Evolutionary conservation across 768 basidiomycete genomes (phyloP).

Genomic region (Russula sp.): DNA sequence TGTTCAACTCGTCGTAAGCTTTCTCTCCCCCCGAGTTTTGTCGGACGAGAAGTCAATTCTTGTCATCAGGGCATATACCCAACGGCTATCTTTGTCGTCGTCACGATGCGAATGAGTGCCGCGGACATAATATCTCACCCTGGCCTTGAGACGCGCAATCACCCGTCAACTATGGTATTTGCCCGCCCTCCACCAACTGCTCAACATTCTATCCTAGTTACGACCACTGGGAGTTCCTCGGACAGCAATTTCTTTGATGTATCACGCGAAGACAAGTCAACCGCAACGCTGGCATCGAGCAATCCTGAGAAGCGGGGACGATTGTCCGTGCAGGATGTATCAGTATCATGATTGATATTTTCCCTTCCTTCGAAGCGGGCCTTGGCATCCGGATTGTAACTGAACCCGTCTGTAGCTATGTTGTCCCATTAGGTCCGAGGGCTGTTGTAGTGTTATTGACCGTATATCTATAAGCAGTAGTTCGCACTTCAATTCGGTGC

Average conservation of each 20-base stretch:
- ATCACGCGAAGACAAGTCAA: neutral
- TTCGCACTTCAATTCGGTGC: no score
- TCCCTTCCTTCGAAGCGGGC: neutral
- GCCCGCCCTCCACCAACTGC: neutral
- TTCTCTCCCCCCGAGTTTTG: neutral
- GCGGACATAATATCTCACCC: neutral
- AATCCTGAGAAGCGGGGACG: neutral
- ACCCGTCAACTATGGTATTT: neutral
- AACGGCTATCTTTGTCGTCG: conserved; percentile 8
- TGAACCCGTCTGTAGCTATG: no score
- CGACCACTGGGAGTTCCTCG: neutral
- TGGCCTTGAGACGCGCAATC: neutral
- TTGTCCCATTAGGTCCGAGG: no score
- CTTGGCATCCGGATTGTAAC: neutral
- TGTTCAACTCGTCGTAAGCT: conserved; percentile 13
- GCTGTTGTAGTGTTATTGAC: no score
- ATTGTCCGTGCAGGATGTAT: neutral
- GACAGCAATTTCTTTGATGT: neutral
- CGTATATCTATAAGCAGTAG: no score
- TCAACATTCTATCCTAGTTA: no score
- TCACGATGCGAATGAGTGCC: conserved; percentile 10
- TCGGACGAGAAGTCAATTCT: neutral
- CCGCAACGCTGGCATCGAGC: neutral
- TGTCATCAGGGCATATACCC: conserved; percentile 14
- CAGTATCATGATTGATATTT: neutral